Conservation (phyloP, 805 yeast genomes). For the Osmozyma mogii region DNA sequence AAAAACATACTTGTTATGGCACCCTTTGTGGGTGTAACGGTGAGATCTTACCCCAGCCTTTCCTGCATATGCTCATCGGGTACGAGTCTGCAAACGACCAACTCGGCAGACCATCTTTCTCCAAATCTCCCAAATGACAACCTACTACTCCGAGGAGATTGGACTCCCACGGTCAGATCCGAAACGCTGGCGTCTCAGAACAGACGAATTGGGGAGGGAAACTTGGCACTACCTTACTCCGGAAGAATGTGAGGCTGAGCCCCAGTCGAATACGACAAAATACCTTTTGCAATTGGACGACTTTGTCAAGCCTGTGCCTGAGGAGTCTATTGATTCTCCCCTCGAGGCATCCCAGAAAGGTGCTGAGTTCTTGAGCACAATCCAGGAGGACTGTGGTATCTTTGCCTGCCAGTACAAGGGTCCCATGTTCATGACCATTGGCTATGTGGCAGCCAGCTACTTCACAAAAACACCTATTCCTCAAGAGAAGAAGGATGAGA, state of each 20-base stretch:
- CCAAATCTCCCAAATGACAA: too few relatives aligned
- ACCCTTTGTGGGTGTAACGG: too few relatives aligned
- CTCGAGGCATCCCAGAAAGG: slow-evolving; percentile 64
- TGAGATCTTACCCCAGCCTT: too few relatives aligned
- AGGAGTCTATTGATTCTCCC: slow-evolving; percentile 34
- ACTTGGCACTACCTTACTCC: slow-evolving; percentile 63
- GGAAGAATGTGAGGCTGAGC: slow-evolving; percentile 30
- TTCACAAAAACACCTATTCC: slow-evolving; percentile 64
- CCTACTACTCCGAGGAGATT: slow-evolving; percentile 63
- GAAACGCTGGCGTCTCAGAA: slow-evolving; percentile 63
- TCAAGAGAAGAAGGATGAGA: slow-evolving; percentile 55
- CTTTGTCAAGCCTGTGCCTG: slow-evolving; percentile 31
- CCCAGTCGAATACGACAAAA: slow-evolving; percentile 50
- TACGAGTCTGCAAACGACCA: too few relatives aligned
- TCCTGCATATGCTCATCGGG: too few relatives aligned
- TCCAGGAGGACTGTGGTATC: slow-evolving; percentile 76
- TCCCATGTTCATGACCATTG: slow-evolving; percentile 95
- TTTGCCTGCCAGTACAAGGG: slow-evolving; percentile 94
- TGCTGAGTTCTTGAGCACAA: slow-evolving; percentile 53
- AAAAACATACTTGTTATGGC: too few relatives aligned
- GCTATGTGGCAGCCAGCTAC: slow-evolving; percentile 71
- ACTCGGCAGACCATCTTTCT: too few relatives aligned
- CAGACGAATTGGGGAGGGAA: slow-evolving; percentile 68
- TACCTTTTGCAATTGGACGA: slow-evolving; percentile 41
- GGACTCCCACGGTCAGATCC: slow-evolving; percentile 66